Percentiles rank a stretch among this genome's conserved stretches.
These are phyloP conservation scores for Kwoniella mangroviensis DNA, from an alignment of 768 basidiomycete genomes.

Conservation along the genomic window DNA sequence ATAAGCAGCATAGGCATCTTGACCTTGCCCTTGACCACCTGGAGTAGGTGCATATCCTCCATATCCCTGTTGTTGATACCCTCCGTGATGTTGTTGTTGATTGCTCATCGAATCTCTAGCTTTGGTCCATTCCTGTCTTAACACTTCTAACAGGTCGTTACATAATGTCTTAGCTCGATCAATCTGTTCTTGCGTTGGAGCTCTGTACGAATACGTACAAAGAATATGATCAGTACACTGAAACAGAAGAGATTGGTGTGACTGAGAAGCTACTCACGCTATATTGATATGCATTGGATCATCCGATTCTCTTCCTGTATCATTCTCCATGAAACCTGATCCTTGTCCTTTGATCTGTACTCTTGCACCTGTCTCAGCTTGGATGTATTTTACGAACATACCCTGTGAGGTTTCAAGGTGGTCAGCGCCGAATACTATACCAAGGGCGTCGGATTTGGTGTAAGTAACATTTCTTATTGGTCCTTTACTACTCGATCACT, in stretches of 20 bases:
- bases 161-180: constrained; percentile 83
- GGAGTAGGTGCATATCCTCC: neutral
- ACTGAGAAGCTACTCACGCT: constrained; percentile 65
- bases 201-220: constrained; percentile 58
- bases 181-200: constrained; percentile 86
- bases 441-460: too few relatives aligned
- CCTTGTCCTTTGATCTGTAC: constrained; percentile 97
- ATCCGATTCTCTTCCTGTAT: constrained; percentile 83
- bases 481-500: neutral
- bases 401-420: constrained; percentile 63
- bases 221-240: neutral
- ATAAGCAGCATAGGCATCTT: constrained; percentile 49
- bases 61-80: constrained; percentile 15
- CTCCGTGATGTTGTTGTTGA: constrained; percentile 20
- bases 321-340: constrained; percentile 91
- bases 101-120: constrained; percentile 60
- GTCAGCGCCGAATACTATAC: too few relatives aligned
- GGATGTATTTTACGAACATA: constrained; percentile 97
- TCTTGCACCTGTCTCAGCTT: constrained; percentile 90
- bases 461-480: too few relatives aligned
- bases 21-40: constrained; percentile 23
- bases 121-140: constrained; percentile 83
- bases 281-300: constrained; percentile 92
- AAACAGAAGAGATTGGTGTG: neutral
- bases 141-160: constrained; percentile 87